These are phyloP conservation scores for Penicillium soppii DNA, from an alignment of 495 filamentous ascomycete genomes.

Conservation along the genomic window DNA sequence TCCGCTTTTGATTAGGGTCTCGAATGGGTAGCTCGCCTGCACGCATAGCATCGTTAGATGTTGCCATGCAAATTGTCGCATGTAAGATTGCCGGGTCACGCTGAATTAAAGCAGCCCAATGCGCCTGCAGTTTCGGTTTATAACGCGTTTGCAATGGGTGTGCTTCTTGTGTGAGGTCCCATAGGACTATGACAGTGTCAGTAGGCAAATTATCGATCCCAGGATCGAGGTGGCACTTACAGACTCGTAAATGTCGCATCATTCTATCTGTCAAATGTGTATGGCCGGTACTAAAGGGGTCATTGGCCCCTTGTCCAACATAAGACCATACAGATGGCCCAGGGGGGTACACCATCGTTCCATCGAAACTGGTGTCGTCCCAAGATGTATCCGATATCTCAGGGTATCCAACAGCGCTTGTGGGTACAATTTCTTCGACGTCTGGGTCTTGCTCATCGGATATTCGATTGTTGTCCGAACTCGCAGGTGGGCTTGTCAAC, in stretches of 20 bases:
- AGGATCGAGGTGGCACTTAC: constrained; percentile 21
- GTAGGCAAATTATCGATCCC: neutral
- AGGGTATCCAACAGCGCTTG: constrained; percentile 4
- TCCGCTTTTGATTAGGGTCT: constrained; percentile 36
- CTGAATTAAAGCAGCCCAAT: constrained; percentile 43
- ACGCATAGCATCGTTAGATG: constrained; percentile 40
- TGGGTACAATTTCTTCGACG: constrained; percentile 11
- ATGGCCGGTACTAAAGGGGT: constrained; percentile 44
- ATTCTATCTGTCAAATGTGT: constrained; percentile 44
- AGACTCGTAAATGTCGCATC: constrained; percentile 42
- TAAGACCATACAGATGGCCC: constrained; percentile 21
- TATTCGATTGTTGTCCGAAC: constrained; percentile 7
- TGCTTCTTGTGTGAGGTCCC: constrained; percentile 39
- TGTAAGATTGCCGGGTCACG: constrained; percentile 43
- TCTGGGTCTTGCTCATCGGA: constrained; percentile 12
- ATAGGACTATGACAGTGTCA: constrained; percentile 34
- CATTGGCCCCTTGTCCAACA: constrained; percentile 35
- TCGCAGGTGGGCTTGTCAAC: constrained; percentile 14
- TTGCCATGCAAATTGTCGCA: constrained; percentile 43
- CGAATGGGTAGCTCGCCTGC: constrained; percentile 38
- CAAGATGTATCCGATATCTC: constrained; percentile 3
- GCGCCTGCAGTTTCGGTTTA: constrained; percentile 37
- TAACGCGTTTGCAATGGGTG: constrained; percentile 42
- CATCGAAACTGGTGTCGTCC: constrained; percentile 16
- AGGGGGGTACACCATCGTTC: constrained; percentile 9